Evolutionary conservation across 1,139 yeast genomes (phyloP).

Genomic region (Kodamaea sp.): DNA sequence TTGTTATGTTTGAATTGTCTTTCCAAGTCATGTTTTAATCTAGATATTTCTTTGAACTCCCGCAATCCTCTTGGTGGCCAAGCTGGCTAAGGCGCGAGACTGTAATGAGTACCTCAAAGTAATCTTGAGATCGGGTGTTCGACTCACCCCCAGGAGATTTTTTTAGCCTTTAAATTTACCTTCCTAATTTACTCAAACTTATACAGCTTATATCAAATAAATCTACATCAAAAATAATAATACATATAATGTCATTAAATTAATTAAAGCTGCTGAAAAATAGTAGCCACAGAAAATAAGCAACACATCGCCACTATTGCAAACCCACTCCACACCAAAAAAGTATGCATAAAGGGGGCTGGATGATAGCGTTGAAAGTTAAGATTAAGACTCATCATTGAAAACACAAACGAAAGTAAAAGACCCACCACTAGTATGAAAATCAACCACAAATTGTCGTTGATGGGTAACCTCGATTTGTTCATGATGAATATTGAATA

Average conservation of each 20-base stretch:
- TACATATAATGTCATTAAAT: not conserved
- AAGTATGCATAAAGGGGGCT: constrained; percentile 27
- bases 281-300: constrained; percentile 18
- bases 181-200: too few relatives aligned
- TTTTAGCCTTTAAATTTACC: constrained; percentile 20
- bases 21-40: too few relatives aligned
- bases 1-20: too few relatives aligned
- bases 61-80: constrained; percentile 65
- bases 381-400: constrained; percentile 32
- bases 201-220: not conserved
- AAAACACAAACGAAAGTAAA: constrained; percentile 31
- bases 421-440: constrained; percentile 33
- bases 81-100: constrained; percentile 83
- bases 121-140: constrained; percentile 78
- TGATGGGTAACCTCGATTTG: constrained; percentile 21
- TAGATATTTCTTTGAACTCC: constrained; percentile 11
- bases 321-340: constrained; percentile 31
- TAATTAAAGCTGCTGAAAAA: constrained; percentile 5
- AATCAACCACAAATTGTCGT: constrained; percentile 34
- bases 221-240: not conserved
- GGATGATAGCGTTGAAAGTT: constrained; percentile 26
- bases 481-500: constrained; percentile 29
- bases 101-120: constrained; percentile 53
- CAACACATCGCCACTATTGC: constrained; percentile 26
- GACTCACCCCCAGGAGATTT: constrained; percentile 73